Evolutionary conservation across 1,139 yeast genomes (phyloP), one percentile per base, ranked within the genome.

Genomic region (Magnusiomyces sp.): DNA sequence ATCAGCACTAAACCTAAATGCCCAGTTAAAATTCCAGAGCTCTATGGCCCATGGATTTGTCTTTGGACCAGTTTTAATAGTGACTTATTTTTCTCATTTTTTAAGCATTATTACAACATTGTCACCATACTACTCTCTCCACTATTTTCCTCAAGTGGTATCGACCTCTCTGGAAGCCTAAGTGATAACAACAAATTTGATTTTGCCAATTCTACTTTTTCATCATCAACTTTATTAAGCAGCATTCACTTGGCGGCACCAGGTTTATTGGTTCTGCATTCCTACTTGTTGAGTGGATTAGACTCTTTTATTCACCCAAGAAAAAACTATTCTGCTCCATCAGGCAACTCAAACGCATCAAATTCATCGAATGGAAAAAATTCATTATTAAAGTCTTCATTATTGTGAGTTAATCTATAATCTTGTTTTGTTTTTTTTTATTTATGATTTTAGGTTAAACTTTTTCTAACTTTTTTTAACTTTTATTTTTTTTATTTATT

Each of bases 1-100:
- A 32, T 69, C 23, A 50, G 60, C 49, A 47, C 47, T 7, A 79
- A 81, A 2, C 84, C 84, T 1, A 62, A 61, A 20, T 75, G 70
- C 45, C 81, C 80, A n/a, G 81, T 63, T 19, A 83, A 83, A 1
- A 78, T 78, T 17, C 43, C 48, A 6, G 68, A 71, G 31, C 80
- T 87, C 2, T 75, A 72, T 53, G 89, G 87, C 0, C 67, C 75
- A 13, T 85, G 95, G 95, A 81, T 79, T 1, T 70, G 79, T 17
- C 58, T 86, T 69, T 75, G 87, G 89, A 67, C 81, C 58, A 64
- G 70, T 5, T 65, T 72, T 40, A 73, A 73, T 55, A 66, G 77
- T 37, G 76, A 74, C 53, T 73, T 86, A 1, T 85, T 87, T 64
- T 76, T 77, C 55, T 81, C 94, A 1, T 87, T 87, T 59, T 69